Evolutionary conservation across 495 filamentous ascomycete genomes (phyloP).

Genomic region (Hypoxylon fragiforme): DNA sequence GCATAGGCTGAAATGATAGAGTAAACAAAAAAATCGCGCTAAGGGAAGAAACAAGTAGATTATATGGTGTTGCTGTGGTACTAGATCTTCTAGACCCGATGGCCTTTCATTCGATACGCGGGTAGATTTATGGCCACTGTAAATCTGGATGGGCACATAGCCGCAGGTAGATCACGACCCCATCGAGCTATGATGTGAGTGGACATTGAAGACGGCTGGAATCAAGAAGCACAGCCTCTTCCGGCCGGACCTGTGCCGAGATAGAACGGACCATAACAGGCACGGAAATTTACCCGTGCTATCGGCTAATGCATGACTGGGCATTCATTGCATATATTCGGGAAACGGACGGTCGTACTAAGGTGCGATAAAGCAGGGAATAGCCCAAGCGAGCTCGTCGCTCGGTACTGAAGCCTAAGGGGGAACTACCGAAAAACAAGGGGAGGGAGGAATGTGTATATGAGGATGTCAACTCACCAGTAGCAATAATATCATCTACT

Average conservation of each 20-base stretch:
- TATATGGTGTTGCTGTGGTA: background rate
- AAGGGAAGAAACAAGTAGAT: conserved; percentile 10
- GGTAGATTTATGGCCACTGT: too few species aligned
- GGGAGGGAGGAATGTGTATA: conserved; percentile 1
- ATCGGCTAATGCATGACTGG: background rate
- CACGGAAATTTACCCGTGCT: background rate
- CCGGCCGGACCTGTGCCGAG: background rate
- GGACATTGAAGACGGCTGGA: conserved; percentile 2
- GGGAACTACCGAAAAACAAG: conserved; percentile 10
- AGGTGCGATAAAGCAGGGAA: background rate
- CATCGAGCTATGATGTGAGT: background rate
- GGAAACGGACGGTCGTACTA: background rate
- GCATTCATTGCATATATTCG: background rate
- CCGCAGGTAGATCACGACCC: conserved; percentile 2
- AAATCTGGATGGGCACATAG: conserved; percentile 4
- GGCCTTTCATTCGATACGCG: too few species aligned
- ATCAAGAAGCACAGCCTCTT: conserved; percentile 2
- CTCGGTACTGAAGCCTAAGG: background rate
- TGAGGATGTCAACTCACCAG: conserved; percentile 64
- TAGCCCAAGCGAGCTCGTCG: background rate
- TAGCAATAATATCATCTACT: conserved; percentile 98
- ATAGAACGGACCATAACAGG: too few species aligned
- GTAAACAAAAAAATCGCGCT: conserved; percentile 6
- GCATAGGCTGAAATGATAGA: conserved; percentile 10
- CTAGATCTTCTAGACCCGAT: too few species aligned